Evolutionary conservation across 805 yeast genomes (phyloP), one percentile per base, ranked within the genome.

Genomic region (Candida chilensis): DNA sequence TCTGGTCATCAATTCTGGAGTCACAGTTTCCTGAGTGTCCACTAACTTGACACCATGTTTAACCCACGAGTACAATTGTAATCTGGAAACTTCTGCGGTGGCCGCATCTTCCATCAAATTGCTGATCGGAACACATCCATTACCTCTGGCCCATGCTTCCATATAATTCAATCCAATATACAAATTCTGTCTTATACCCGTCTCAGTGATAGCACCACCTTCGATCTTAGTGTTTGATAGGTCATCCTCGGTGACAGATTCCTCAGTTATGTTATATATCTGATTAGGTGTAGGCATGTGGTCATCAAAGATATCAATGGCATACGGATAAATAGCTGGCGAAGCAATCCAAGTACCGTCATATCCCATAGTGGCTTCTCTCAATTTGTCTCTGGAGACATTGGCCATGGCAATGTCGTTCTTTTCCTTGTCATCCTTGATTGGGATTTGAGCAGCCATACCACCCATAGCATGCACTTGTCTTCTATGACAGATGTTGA

Each of bases 271-370:
- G 16, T 37, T 32, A 28, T 35, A 39, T 10, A 44, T 40, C 31
- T 44, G 49, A 35, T 42, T 44, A 4, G 49, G 49, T 2, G 44
- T 41, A 12, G 47, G 49, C 49, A 44, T 44, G 27, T 41, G 32
- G 25, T 32, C 20, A 32, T 44, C 29, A 20, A 44, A 44, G 4
- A 44, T 36, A 4, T 27, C 37, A 24, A 39, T 42, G 18, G 47
- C 49, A 29, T 42, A 37, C 8, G 43, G 32, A 10, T 44, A 44
- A 24, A 44, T 37, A 9, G 41, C 44, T 12, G 49, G 47, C 25
- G 42, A 45, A 7, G 49, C 49, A 8, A 44, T 44, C 49, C 49
- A 42, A 8, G 49, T 44, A 11, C 47, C 49, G 30, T 44, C 47
- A 32, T 40, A 35, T 20, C 36, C 36, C 47, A 42, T 41, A 15